Evolutionary conservation across 257 asterid species (phyloP), one percentile per base, ranked within the genome.

Genomic region (Solanum lycopersicoides): DNA sequence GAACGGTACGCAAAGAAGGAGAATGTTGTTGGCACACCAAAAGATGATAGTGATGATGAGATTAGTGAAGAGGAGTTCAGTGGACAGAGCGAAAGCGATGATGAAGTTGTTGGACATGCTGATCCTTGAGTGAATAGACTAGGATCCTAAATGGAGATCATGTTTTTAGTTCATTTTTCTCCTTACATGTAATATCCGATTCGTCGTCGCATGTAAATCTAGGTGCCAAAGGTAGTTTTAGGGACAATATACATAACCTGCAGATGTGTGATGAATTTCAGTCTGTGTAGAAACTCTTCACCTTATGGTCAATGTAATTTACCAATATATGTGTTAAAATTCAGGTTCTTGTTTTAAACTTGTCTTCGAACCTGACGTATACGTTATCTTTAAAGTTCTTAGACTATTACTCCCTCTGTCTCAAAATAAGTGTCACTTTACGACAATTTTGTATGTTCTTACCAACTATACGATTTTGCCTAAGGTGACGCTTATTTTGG

Each of bases 1-100:
- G 97, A 96, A 34, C 96, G 94, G 39, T 94, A 96, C 21, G 98
- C 98, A 3, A 96, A 95, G 98, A 92, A 92, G 93, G 95, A 94
- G 89, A 90, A 91, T 85, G 76, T 88, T 5, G 88, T 85, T 16
- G 91, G 90, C 79, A 88, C 86, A 25, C 82, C 82, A 71, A 89
- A 94, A 3, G 98, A 94, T 86, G 94, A 86, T 20, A 94, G 97
- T 3, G 97, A 95, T 28, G 93, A 90, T 4, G 97, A 91, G 87
- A 89, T 90, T 86, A 95, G 95, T 39, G 93, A 94, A 12, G 88
- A 73, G 74, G 66, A 86, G 30, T 47, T 3, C 12, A 86, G 88
- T 39, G 97, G 97, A 14, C 89, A 89, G 60, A 93, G 92, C 35
- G 91, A 91, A 4, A 92, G 95, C 42, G 98, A 94, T 4, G 95